Conservation (phyloP, 2,329 filamentous ascomycete species). For the Arthroderma sp. region DNA sequence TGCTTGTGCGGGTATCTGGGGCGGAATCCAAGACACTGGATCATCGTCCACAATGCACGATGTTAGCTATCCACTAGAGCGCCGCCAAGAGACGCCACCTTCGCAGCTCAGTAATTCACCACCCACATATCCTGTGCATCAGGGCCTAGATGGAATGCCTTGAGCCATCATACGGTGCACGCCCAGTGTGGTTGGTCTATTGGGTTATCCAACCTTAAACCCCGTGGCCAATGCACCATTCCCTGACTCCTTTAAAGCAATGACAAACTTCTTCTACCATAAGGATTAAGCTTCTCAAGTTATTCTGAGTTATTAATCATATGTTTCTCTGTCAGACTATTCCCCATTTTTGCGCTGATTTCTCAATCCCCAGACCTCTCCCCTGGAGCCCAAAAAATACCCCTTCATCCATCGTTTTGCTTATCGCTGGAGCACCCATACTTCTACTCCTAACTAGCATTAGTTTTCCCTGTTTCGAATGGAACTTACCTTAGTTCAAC, state of each 20-base stretch:
- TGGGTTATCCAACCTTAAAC: conserved; percentile 3
- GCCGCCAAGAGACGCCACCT: neutral
- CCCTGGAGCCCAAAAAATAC: neutral
- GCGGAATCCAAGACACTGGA: neutral
- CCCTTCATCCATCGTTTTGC: neutral
- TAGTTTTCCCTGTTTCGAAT: neutral
- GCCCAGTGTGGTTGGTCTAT: neutral
- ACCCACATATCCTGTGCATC: neutral
- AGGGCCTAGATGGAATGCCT: neutral
- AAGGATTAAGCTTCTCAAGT: neutral
- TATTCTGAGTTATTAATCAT: neutral
- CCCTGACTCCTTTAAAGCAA: neutral
- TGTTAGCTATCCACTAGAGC: neutral
- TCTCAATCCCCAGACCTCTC: neutral
- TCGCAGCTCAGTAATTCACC: neutral
- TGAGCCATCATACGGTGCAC: neutral
- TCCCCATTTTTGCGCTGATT: neutral
- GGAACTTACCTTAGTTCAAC: neutral
- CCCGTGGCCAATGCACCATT: neutral
- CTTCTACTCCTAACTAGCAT: neutral
- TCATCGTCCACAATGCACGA: neutral
- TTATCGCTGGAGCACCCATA: neutral
- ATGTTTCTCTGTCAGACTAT: neutral
- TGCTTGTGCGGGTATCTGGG: neutral
- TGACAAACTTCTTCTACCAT: neutral